Evolutionary conservation across 2,329 filamentous ascomycete species (phyloP), one percentile per base, ranked within the genome.

Genomic region (Metarhizium robertsii): DNA sequence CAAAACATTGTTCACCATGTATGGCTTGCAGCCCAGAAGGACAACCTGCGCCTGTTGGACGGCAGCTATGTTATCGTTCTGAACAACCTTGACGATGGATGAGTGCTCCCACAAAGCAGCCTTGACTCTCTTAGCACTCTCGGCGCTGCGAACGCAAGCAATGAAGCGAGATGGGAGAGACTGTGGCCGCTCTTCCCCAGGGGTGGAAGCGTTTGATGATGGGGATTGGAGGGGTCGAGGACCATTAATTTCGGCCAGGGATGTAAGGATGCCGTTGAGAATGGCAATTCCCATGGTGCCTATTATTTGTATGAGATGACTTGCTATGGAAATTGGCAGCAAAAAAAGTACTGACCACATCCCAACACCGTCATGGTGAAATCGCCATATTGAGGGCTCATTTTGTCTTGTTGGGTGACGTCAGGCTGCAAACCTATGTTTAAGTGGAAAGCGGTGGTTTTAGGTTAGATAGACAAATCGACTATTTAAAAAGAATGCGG

Each of bases 251-350:
- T 73, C 78, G 43, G 75, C 74, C 48, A 94, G 79, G 11, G 87
- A 88, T 58, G 82, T 77, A 62, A 95, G 80, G 66, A 96, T 86
- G 60, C 90, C 90, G 54, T 81, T 85, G 56, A 95, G 81, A 62
- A 95, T 92, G 56, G 89, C 89, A 58, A 89, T 88, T 57, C 90
- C 90, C 83, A 95, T 88, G 53, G 85, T 92, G 61, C 89, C 87
- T 91, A 62, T 53, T 4, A 18, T 8, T 45, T 20, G 38, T 42
- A 47, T 20, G 29, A 3, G 6, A 6, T 16, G 36, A 34, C 6
- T 7, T 34, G 10, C 32, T 34, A 4, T 16, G 42, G 32, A 42
- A 25, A 14, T 18, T 20, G 13, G 18, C 3, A 4, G 18, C 5
- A 11, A 25, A 36, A 10, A 36, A 30, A 30, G 1, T 45, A 74